Evolutionary conservation across 2,329 filamentous ascomycete genomes (phyloP), one percentile per base, ranked within the genome.

Genomic region (Fusarium tanahbumbuense): DNA sequence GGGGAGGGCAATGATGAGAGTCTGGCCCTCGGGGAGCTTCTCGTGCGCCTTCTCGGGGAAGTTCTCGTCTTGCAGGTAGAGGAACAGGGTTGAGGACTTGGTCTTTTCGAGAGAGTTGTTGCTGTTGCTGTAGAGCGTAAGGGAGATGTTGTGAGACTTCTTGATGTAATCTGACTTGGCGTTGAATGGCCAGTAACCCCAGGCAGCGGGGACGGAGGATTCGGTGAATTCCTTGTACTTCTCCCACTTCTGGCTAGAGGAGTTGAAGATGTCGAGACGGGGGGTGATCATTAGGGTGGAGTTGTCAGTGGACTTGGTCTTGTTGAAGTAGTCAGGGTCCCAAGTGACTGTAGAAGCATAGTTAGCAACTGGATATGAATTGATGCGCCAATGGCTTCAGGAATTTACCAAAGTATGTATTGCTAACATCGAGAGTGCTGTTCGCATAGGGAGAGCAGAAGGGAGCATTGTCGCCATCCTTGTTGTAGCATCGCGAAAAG

Each of bases 1-100:
- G 20, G 87, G 87, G 8, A 89, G 80, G 16, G 83, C 87, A 69
- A 89, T 86, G 74, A 82, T 81, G 46, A 89, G 78, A 28, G 82
- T 84, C 12, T 79, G 70, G 50, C 82, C 74, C 64, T 76, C 67
- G 68, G 79, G 77, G 55, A 73, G 66, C 57, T 76, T 78, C 2
- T 76, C 76, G 10, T 79, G 75, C 20, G 77, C 73, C 32, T 76
- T 80, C n/a, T 78, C 76, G 44, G 86, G 76, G 28, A 76, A 72
- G 62, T 84, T 9, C 11, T 74, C 11, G 77, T 64, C 55, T 56
- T 68, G 56, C 66, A 81, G 73, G 44, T 78, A 78, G 47, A 82
- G 77, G 61, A 86, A 79, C 8, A 80, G 74, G 62, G 86, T 73
- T 16, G 77, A 78, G 8, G 85, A 84, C 42, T 82, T 84, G 23